A percentile compares a stretch with the other conserved stretches of the same genome.
Conservation (phyloP, 2,329 filamentous ascomycete genomes). For the Blumeria graminis region DNA sequence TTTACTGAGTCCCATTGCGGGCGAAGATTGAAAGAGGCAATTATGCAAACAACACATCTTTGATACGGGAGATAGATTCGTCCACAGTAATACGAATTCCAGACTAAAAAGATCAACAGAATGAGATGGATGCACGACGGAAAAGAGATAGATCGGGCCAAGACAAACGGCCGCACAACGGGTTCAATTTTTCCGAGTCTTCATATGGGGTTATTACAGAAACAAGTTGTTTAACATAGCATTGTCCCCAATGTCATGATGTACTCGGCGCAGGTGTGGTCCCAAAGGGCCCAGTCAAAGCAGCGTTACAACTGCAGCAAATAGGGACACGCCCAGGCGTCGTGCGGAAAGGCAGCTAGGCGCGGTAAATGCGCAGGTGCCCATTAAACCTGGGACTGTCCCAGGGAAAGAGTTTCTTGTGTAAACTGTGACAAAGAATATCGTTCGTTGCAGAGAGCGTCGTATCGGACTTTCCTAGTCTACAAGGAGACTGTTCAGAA, state of each 20-base stretch:
- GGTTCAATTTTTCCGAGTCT: not conserved
- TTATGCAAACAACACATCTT: not conserved
- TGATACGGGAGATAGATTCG: not conserved
- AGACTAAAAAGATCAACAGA: not conserved
- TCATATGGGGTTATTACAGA: not conserved
- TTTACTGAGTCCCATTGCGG: not conserved
- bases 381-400: no score
- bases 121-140: not conserved
- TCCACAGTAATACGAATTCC: not conserved
- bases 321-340: no score
- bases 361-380: no score
- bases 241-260: no score
- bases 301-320: not conserved
- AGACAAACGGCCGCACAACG: not conserved
- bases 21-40: not conserved
- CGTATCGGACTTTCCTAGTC: not conserved
- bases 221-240: not conserved
- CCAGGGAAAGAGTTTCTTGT: no score
- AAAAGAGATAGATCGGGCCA: not conserved
- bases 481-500: not conserved
- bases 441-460: not conserved
- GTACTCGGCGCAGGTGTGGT: no score
- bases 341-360: no score
- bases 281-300: no score
- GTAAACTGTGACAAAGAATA: not conserved